These are phyloP conservation scores for Elongisporangium prolatum DNA, from an alignment of 352 stramenopile species.

Conservation along the genomic window DNA sequence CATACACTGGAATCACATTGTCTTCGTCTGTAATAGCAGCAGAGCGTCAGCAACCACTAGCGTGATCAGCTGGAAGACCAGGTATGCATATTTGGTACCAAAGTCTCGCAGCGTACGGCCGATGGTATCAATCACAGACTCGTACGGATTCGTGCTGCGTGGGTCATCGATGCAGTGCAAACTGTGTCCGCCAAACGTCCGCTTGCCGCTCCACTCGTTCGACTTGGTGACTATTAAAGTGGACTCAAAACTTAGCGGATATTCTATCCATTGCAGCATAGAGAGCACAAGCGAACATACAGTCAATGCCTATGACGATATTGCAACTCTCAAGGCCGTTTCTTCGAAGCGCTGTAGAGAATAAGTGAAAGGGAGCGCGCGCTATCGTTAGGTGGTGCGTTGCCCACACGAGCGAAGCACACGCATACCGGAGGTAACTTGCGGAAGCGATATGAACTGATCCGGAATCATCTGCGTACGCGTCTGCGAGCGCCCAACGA, in stretches of 20 bases:
- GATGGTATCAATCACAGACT: constrained; percentile 82
- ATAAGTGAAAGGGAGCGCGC: not conserved
- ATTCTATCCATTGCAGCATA: constrained; percentile 1
- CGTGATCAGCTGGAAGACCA: not conserved
- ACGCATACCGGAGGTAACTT: constrained; percentile 47
- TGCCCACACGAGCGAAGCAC: not conserved
- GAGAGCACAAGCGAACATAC: constrained; percentile 27
- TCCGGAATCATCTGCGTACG: constrained; percentile 57
- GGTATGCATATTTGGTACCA: constrained; percentile 36
- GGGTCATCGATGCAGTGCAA: constrained; percentile 64
- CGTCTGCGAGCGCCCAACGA: constrained; percentile 13
- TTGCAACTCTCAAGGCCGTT: constrained; percentile 84
- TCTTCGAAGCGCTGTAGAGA: constrained; percentile 38
- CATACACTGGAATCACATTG: constrained; percentile 79
- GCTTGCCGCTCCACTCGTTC: constrained; percentile 87
- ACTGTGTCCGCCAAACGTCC: constrained; percentile 62
- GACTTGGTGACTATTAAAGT: constrained; percentile 73
- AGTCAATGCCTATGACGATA: constrained; percentile 83
- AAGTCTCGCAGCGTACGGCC: constrained; percentile 68
- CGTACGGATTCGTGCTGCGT: constrained; percentile 61
- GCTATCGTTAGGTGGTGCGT: constrained; percentile 2
- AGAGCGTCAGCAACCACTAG: constrained; percentile 1
- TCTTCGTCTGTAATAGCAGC: constrained; percentile 59
- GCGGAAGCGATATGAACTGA: constrained; percentile 57
- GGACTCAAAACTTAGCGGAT: not conserved